Base-by-base conservation (phyloP, 192 early-diverging fungal genomes). In the Podila clonocystis region DNA sequence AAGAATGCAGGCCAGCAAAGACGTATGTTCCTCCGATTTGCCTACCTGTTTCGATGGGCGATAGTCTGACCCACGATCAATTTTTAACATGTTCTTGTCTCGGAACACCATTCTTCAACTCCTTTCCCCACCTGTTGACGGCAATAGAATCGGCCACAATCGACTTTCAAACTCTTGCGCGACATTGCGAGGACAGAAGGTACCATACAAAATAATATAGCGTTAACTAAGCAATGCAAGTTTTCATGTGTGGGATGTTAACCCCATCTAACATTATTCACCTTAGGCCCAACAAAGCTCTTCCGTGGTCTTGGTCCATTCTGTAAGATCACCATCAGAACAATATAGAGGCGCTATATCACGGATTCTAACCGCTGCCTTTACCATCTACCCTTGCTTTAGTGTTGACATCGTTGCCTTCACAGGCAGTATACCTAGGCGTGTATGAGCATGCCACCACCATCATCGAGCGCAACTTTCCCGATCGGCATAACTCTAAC, bases 151-250 rank as follows among this genome's bases (percentile, higher is more conserved):
- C 63, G 60, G 15, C 76, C 70, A 30, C 76, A 79, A 38, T 79
- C 76, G 20, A 79, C 76, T 4, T 79, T 79, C 55, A 62, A 68
- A 38, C 70, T 79, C n/a, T 50, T 79, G 66, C 64, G 76, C 6
- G 70, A 79, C 49, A 79, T 79, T 68, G 76, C 76, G 6, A 79
- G 65, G 30, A 79, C 76, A 26, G 76, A 79, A 72, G 76, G 75
- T 79, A 68, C 11, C 28, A 9, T 19, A 17, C 34, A 4, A 9
- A 19, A 8, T 15, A 30, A 45, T 11, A 45, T 17, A 4, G 41
- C 15, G 41, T 17, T 0, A 2, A 17, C 13, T 12, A 1, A 45
- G 15, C 36, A 6, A 38, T 17, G 11, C 2, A 45, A 15, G 41
- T 15, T 12, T 15, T 17, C 41, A 17, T 45, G 41, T 12, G 52